Conservation (phyloP, 176 grass and related monocot genomes). For the Guadua angustifolia region DNA sequence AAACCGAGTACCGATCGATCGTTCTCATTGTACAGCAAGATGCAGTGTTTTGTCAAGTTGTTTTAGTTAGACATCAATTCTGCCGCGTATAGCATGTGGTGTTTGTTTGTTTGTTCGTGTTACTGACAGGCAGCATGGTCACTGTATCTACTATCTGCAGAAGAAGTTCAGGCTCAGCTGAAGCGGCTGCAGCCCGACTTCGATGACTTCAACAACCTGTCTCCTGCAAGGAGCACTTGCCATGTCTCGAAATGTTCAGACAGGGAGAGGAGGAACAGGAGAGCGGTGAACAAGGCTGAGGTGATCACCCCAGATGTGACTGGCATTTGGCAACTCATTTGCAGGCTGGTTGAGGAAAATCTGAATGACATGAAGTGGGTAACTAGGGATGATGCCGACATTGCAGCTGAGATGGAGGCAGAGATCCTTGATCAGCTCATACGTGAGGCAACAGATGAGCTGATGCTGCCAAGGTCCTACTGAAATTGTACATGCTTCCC, state of each 20-base stretch:
- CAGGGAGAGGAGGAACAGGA: conserved; percentile 23
- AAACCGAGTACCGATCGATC: not conserved
- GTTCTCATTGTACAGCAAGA: not conserved
- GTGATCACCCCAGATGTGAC: not conserved
- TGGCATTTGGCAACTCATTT: conserved; percentile 36
- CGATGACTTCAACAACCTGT: not conserved
- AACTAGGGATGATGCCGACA: not conserved
- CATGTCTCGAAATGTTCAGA: conserved; percentile 21
- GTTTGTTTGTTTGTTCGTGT: not conserved
- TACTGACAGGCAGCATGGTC: conserved; percentile 7
- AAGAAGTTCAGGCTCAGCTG: conserved; percentile 10
- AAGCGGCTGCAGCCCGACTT: not conserved
- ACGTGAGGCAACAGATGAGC: conserved; percentile 38
- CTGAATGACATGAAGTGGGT: conserved; percentile 38
- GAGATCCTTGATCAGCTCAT: conserved; percentile 52
- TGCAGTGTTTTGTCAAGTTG: conserved; percentile 7
- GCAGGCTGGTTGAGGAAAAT: conserved; percentile 47
- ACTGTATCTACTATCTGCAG: conserved; percentile 25
- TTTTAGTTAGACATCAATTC: not conserved
- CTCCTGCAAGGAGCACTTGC: not conserved
- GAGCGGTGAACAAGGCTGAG: conserved; percentile 13
- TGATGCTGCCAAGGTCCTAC: not conserved
- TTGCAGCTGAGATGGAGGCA: conserved; percentile 26
- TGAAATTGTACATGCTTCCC: conserved; percentile 19
- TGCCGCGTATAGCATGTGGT: not conserved